Evolutionary conservation across 1,284 basidiomycete species (phyloP), one percentile per base, ranked within the genome.

Genomic region (Thecaphora thlaspeos): DNA sequence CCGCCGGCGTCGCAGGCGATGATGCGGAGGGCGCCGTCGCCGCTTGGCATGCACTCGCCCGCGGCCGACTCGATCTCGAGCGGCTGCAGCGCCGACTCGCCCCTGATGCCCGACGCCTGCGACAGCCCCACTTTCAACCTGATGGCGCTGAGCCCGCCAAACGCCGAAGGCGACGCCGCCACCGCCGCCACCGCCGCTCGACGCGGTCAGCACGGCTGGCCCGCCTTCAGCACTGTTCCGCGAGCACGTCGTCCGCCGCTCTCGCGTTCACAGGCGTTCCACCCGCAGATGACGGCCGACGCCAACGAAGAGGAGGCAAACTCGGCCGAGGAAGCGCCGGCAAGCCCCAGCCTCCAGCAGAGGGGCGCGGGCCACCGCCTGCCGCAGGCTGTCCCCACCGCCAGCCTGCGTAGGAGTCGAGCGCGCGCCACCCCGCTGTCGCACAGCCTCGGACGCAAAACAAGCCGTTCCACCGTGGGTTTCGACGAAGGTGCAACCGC

Each of bases 81-180:
- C 48, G 24, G 40, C 43, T 24, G 41, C 30, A 48, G 55, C 54
- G 26, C 46, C 17, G 63, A 51, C 17, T 68, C 66, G 19, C 70
- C 68, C 17, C 28, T 58, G 18, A 36, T 70, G 17, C 36, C 49
- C 17, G 69, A 68, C 32, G 40, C 50, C 8, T 61, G 68, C 57
- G 58, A 70, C 46, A 71, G 68, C 46, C 70, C 70, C 1, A 70
- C 68, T 0, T 28, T 65, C 22, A 62, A 53, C 32, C 47, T 73
- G 5, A 46, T 56, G 41, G 51, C 64, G 9, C 44, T 61, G 0
- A 52, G 55, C 36, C 47, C 48, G 14, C 58, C 63, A 0, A 57
- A 55, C 17, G 51, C 62, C 1, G 39, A 40, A 4, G 9, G 5
- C 11, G 32, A 34, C 9, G n/a, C n/a, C n/a, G n/a, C n/a, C n/a